Evolutionary conservation across 2,329 filamentous ascomycete species (phyloP).

Genomic region (Ophiostoma sp.): DNA sequence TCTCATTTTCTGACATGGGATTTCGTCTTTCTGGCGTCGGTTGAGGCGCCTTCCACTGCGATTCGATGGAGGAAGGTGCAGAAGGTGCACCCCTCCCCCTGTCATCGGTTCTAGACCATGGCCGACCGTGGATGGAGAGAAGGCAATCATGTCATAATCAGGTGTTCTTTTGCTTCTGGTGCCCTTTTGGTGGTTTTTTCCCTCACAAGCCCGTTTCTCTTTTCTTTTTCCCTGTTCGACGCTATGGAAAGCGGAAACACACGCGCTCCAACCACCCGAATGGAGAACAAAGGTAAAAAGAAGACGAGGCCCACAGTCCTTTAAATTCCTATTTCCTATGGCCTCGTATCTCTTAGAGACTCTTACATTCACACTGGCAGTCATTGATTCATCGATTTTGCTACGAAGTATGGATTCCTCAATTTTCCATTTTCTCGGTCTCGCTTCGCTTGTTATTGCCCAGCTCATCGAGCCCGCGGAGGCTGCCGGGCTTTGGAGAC

Average conservation of each 20-base stretch:
- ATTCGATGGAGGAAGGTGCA: neutral
- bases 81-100: neutral
- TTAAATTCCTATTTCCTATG: neutral
- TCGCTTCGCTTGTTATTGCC: neutral
- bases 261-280: neutral
- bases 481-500: neutral
- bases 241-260: constrained; percentile 2
- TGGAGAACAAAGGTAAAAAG: constrained; percentile 7
- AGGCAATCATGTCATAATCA: constrained; percentile 28
- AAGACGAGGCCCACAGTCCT: neutral
- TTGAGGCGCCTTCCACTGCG: neutral
- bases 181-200: neutral
- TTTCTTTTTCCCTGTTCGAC: neutral
- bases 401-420: neutral
- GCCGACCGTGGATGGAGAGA: constrained; percentile 3
- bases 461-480: neutral
- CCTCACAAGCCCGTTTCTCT: neutral
- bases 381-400: neutral
- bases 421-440: neutral
- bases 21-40: neutral
- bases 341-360: neutral
- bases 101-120: constrained; percentile 22
- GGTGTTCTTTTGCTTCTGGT: constrained; percentile 19
- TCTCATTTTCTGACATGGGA: constrained; percentile 13
- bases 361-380: neutral